Evolutionary conservation across 2,329 filamentous ascomycete species (phyloP).

Genomic region (Diaporthe aspalathi): DNA sequence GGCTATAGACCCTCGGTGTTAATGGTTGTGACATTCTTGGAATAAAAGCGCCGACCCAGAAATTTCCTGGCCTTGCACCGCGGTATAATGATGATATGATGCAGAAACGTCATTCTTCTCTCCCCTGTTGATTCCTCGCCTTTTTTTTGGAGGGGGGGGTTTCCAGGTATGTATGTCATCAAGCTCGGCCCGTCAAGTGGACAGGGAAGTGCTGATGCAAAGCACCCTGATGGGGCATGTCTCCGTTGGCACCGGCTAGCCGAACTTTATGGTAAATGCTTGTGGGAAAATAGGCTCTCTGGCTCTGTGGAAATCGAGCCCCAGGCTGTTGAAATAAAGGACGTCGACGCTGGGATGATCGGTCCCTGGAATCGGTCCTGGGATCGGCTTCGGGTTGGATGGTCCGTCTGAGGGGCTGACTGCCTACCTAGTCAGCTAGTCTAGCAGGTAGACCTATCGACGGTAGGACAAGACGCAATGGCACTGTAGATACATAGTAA

Average conservation of each 20-base stretch:
- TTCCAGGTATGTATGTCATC: not conserved
- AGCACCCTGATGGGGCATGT: not conserved
- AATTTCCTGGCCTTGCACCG: not conserved
- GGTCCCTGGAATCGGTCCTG: not conserved
- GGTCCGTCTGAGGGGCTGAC: not conserved
- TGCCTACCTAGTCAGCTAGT: too few species aligned
- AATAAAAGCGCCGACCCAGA: constrained; percentile 13
- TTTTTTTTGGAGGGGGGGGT: too few species aligned
- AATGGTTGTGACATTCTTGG: constrained; percentile 13
- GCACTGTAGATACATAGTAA: too few species aligned
- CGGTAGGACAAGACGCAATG: not conserved
- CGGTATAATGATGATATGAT: not conserved
- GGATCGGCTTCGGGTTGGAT: not conserved
- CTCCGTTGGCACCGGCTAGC: not conserved
- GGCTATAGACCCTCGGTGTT: constrained; percentile 4
- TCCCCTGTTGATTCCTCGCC: not conserved
- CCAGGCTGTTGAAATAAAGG: not conserved
- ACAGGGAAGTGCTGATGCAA: not conserved
- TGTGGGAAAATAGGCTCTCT: not conserved
- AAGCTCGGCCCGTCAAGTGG: not conserved
- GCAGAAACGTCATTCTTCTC: constrained; percentile 11
- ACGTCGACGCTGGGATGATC: not conserved
- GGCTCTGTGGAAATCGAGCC: too few species aligned
- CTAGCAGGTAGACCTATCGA: not conserved
- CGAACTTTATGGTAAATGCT: not conserved